phyloP scores from a whole-genome alignment of 1,139 yeast species.

The Zygosaccharomyces sapae region DNA sequence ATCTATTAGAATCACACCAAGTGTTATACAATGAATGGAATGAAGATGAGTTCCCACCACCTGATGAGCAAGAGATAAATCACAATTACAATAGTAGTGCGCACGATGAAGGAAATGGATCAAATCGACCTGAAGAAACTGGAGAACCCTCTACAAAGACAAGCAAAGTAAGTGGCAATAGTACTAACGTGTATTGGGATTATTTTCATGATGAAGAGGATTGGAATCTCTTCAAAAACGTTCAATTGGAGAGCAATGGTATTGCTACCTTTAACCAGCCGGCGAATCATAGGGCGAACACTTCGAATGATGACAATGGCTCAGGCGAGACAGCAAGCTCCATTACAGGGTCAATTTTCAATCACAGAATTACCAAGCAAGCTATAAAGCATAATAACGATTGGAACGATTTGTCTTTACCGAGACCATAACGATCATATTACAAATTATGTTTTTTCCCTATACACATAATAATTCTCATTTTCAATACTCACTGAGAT shows the following conservation, averaged over 20 bases:
- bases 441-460: background rate
- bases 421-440: constrained; percentile 4
- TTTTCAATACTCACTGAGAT: background rate
- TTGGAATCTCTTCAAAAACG: constrained; percentile 25
- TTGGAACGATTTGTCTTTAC: constrained; percentile 16
- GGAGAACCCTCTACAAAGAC: constrained; percentile 6
- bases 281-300: background rate
- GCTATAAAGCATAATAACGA: constrained; percentile 13
- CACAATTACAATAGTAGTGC: constrained; percentile 7
- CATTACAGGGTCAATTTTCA: constrained; percentile 17
- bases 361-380: constrained; percentile 11
- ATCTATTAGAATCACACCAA: constrained; percentile 21
- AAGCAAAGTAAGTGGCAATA: constrained; percentile 6
- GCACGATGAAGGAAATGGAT: constrained; percentile 6
- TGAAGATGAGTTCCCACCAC: constrained; percentile 26
- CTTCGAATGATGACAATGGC: background rate
- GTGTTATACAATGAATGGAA: constrained; percentile 29
- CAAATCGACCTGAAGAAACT: constrained; percentile 5
- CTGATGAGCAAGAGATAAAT: constrained; percentile 20
- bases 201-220: constrained; percentile 29
- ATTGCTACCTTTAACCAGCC: constrained; percentile 15
- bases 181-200: constrained; percentile 26
- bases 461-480: too few species aligned
- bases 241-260: constrained; percentile 25
- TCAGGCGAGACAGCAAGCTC: constrained; percentile 6